Percentiles rank a stretch among this genome's conserved stretches.
phyloP scores from a whole-genome alignment of 257 asterid genomes.

The Thymus mandschuricus region DNA sequence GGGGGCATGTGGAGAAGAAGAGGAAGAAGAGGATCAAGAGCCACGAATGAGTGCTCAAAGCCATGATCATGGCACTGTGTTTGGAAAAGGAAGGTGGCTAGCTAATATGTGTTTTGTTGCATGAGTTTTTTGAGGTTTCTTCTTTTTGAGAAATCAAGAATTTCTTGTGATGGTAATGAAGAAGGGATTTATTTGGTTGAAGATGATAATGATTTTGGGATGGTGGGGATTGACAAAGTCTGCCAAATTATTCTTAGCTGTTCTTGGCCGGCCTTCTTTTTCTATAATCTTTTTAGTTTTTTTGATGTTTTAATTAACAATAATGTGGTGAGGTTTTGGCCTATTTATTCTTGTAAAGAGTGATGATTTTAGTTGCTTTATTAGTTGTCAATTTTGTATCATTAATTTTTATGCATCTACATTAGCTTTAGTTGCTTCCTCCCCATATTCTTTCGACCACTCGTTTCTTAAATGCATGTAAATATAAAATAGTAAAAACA shows the following conservation, averaged over 20 bases:
- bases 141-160: background rate
- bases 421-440: background rate
- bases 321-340: slow-evolving; percentile 4
- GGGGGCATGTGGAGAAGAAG: background rate
- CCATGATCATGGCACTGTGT: slow-evolving; percentile 7
- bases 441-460: no score
- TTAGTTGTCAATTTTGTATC: slow-evolving; percentile 11
- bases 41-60: slow-evolving; percentile 6
- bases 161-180: background rate
- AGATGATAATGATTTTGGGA: slow-evolving; percentile 33
- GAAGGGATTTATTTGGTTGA: slow-evolving; percentile 23
- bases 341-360: slow-evolving; percentile 28
- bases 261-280: slow-evolving; percentile 45
- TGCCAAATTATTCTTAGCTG: slow-evolving; percentile 34
- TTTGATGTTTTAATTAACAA: background rate
- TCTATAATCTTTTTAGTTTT: background rate
- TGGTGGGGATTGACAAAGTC: slow-evolving; percentile 43
- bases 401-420: slow-evolving; percentile 7
- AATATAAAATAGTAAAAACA: no score
- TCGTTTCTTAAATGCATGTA: no score
- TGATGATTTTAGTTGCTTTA: slow-evolving; percentile 12
- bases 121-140: background rate
- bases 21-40: slow-evolving; percentile 24
- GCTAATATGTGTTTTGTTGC: background rate
- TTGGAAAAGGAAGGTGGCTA: background rate